Percentiles rank a stretch among this genome's conserved stretches.
Conservation (phyloP, 768 basidiomycete genomes). For the Suillus hirtellus region DNA sequence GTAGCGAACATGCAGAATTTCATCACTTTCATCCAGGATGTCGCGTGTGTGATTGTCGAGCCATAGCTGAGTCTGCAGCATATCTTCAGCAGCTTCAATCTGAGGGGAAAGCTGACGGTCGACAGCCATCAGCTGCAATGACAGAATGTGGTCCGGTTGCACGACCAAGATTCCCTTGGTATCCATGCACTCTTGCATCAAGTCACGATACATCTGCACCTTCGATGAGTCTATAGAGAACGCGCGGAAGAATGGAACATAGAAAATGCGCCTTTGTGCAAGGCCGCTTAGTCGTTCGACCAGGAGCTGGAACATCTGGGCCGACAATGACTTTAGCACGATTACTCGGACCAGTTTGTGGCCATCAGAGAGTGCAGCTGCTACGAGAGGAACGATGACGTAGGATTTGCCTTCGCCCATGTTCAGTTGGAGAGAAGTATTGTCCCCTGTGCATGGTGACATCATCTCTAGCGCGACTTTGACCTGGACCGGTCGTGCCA, state of each 20-base stretch:
- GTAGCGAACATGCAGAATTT: neutral
- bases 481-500: conserved; percentile 44
- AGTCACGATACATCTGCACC: conserved; percentile 23
- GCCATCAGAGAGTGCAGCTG: conserved; percentile 43
- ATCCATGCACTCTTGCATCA: conserved; percentile 41
- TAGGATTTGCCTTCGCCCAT: conserved; percentile 62
- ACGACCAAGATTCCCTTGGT: conserved; percentile 45
- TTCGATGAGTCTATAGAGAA: conserved; percentile 22
- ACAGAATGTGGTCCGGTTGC: conserved; percentile 58
- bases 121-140: conserved; percentile 48
- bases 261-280: conserved; percentile 47
- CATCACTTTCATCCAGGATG: neutral
- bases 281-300: conserved; percentile 45
- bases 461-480: conserved; percentile 50
- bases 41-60: neutral
- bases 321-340: conserved; percentile 47
- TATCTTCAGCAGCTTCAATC: conserved; percentile 10
- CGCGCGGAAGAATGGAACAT: conserved; percentile 51
- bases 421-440: conserved; percentile 50
- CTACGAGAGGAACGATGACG: conserved; percentile 48
- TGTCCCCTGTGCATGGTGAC: conserved; percentile 34
- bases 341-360: conserved; percentile 47
- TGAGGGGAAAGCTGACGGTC: conserved; percentile 34
- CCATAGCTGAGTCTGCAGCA: conserved; percentile 24
- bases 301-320: conserved; percentile 51